Evolutionary conservation across 352 stramenopile species (phyloP), one percentile per base, ranked within the genome.

Genomic region (Globisporangium perplexum): DNA sequence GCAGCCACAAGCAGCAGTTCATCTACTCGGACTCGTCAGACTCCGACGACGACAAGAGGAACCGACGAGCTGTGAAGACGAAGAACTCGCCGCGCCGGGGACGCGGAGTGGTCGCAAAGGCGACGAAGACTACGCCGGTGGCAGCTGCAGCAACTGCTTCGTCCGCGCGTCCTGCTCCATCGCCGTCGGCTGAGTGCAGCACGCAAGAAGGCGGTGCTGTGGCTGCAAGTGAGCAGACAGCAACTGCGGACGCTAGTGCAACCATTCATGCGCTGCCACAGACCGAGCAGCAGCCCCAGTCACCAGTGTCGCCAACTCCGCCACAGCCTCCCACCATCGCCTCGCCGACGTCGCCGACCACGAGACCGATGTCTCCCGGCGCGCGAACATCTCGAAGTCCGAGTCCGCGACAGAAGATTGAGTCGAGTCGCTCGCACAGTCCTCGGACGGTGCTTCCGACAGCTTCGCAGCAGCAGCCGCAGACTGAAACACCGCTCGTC

Each of bases 1-100:
- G 43, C 26, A 66, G 57, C 28, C 79, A 89, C 58, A 93, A 93
- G 50, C 77, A 93, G 47, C 54, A 67, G 36, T 90, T 93, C 53
- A 45, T 90, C 49, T 72, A 88, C 50, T 88, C 79, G 7, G 78
- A 88, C 62, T 78, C 67, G 31, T 74, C 61, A 0, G 69, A 77
- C n/a, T 76, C 60, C 10, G 72, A 83, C 26, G 55, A 68, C 35
- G 59, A 53, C 22, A 47, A 60, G 52, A 50, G 57, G 39, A 20
- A 23, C 22, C 31, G 50, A 38, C 35, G 43, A 39, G 18, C 33
- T 3, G 41, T 30, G 41, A 23, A 30, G 6, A 55, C 12, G 23
- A 55, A 36, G 35, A 35, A n/a, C 24, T 49, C 24, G 14, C 47
- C 54, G 18, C 45, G 35, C 31, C 41, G n/a, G 0, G n/a, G 23